Conservation (phyloP, 768 basidiomycete species). For the Porpolomopsis calyptriformis region DNA sequence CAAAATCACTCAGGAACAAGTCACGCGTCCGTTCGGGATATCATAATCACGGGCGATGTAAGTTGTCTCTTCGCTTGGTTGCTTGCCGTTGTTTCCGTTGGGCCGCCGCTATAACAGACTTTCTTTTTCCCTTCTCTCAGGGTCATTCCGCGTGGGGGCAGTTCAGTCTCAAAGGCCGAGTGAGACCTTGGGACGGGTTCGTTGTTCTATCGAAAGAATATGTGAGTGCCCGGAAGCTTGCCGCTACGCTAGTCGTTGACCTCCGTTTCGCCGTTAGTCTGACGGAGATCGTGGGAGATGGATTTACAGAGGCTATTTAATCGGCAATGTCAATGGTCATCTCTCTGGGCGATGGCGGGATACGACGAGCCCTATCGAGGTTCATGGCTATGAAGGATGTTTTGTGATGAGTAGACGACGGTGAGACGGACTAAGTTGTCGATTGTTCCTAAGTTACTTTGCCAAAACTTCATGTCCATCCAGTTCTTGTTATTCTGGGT, state of each 20-base stretch:
- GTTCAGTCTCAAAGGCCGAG: constrained; percentile 67
- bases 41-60: constrained; percentile 71
- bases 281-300: constrained; percentile 69
- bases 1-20: neutral
- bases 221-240: constrained; percentile 30
- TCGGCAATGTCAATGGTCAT: constrained; percentile 58
- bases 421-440: too few relatives aligned
- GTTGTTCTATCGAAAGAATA: constrained; percentile 80
- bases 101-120: too few relatives aligned
- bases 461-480: constrained; percentile 51
- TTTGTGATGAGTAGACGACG: constrained; percentile 64
- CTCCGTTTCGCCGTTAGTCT: constrained; percentile 27
- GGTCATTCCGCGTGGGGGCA: constrained; percentile 91
- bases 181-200: constrained; percentile 75
- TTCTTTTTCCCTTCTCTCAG: too few relatives aligned
- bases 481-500: constrained; percentile 22
- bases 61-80: constrained; percentile 6
- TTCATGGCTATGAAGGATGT: constrained; percentile 77
- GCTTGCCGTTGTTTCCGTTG: too few relatives aligned
- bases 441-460: too few relatives aligned
- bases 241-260: neutral
- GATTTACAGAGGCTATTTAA: constrained; percentile 78
- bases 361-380: constrained; percentile 51
- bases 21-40: constrained; percentile 34
- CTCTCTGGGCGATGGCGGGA: constrained; percentile 84